Evolutionary conservation across 768 basidiomycete species (phyloP), one percentile per base, ranked within the genome.

Genomic region (Lactifluus piperatus): DNA sequence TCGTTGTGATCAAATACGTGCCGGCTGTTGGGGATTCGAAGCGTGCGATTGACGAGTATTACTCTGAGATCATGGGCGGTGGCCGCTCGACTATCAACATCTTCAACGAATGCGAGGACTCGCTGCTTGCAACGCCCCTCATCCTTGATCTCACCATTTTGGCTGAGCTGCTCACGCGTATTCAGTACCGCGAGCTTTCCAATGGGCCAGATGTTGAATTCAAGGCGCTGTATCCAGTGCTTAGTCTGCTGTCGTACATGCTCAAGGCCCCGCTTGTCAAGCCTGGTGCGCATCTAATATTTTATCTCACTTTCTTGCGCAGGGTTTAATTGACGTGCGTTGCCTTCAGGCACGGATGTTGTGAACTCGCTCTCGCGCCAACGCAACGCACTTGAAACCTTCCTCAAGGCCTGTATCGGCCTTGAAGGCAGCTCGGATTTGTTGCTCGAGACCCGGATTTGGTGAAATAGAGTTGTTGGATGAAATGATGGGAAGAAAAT

Each of bases 21-120:
- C 93, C 92, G 22, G 91, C 94, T 26, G 94, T 95, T 30, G 94
- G 95, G 39, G 97, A 98, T 76, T 91, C 90, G 57, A 98, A 97
- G 83, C 82, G 92, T 57, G 97, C 94, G n/a, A 93, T 98, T 78
- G 97, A 98, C 74, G 94, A 97, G 78, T 98, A 97, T 75, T 93
- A 94, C 74, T 94, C 91, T 11, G 94, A 98, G 79, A 94, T 98
- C 68, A 86, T 94, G 77, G 95, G 94, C 69, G 94, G 94, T 65
- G 94, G 94, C 29, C 79, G 91, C 62, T 90, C 88, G 64, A 91
- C 89, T 11, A 94, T 97, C 79, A 93, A 91, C 72, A 91, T 93
- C 75, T 97, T 95, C 82, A 97, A 97, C 73, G 90, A 94, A 73
- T 97, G 95, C 79, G 93, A 95, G 86, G 95, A 98, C 72, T 97